A percentile compares a stretch with the other conserved stretches of the same genome.
phyloP scores from a whole-genome alignment of 495 filamentous ascomycete genomes.

The Aspergillus sclerotioniger region DNA sequence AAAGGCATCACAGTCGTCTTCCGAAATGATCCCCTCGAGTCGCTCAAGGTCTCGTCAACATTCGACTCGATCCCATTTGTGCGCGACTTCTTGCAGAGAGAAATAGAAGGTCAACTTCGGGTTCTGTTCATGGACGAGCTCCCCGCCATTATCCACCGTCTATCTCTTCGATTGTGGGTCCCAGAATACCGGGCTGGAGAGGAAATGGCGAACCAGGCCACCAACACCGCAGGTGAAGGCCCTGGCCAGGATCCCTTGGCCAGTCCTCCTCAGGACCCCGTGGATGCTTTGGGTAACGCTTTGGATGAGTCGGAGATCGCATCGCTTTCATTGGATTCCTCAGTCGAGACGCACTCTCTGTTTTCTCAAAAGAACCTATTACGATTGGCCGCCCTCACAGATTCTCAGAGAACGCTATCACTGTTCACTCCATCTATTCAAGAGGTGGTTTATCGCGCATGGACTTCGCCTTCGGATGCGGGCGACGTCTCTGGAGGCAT shows the following conservation, averaged over 20 bases:
- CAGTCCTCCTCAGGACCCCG: constrained; percentile 73
- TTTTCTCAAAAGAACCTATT: constrained; percentile 91
- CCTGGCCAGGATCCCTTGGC: constrained; percentile 72
- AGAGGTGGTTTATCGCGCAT: constrained; percentile 86
- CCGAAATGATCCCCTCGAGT: constrained; percentile 95
- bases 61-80: constrained; percentile 99
- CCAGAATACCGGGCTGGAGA: constrained; percentile 75
- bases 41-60: constrained; percentile 95
- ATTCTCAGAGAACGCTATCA: constrained; percentile 83
- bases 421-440: constrained; percentile 79
- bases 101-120: constrained; percentile 91
- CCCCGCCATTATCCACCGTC: constrained; percentile 89
- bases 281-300: constrained; percentile 72
- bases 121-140: constrained; percentile 96
- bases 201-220: constrained; percentile 36
- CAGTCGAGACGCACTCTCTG: constrained; percentile 72
- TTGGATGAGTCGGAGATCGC: constrained; percentile 71
- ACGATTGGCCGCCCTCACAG: constrained; percentile 69
- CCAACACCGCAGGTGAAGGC: constrained; percentile 36
- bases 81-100: constrained; percentile 92
- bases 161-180: constrained; percentile 87
- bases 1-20: constrained; percentile 97
- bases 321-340: constrained; percentile 70
- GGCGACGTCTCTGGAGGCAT: constrained; percentile 58
- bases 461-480: constrained; percentile 78